Base-by-base conservation (phyloP, 495 filamentous ascomycete genomes). In the Trichoderma erinaceum region DNA sequence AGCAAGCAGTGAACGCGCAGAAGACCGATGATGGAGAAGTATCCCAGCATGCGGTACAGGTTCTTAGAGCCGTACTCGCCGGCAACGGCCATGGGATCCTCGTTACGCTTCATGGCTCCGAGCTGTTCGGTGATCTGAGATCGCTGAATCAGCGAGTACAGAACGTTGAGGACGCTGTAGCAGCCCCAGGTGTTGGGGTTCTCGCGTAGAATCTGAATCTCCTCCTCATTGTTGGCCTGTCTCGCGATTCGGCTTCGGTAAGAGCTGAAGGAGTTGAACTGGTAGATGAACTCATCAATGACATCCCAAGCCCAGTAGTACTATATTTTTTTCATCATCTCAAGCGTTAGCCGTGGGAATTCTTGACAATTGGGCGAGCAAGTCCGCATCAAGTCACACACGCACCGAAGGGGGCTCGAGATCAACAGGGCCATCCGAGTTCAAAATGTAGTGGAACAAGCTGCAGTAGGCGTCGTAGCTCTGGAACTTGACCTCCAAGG, bases 261-360 rank as follows among this genome's bases (percentile, higher is more conserved):
- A 66, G 91, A 89, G 78, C 92, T 98, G 84, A 98, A 99, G 46
- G 92, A 96, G 83, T 99, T 97, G 84, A 99, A 99, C 79, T 99
- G 95, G 84, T 99, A 99, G 80, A 99, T 98, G 82, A 99, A 99
- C 76, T 99, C 95, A 75, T 99, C 95, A 79, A 99, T 98, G 69
- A 97, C 96, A 81, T 99, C 95, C 95, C 96, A 99, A 21, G 95
- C 96, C 95, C 95, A 99, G 82, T 92, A 97, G 80, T 97, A 93
- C 95, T 99, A 79, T 78, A 66, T 4, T 27, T 23, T 4, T 27
- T 23, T 38, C 12, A 11, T 29, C 29, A 56, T 16, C 61, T 38
- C 35, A 7, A 74, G 46, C 23, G 67, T 74, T 66, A 75, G 76
- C 67, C 68, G 41, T 7, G 46, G 13, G 7, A 29, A 16, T 50